Evolutionary conservation across 176 grass and related monocot genomes (phyloP), one percentile per base, ranked within the genome.

Genomic region (Oryza nivara): DNA sequence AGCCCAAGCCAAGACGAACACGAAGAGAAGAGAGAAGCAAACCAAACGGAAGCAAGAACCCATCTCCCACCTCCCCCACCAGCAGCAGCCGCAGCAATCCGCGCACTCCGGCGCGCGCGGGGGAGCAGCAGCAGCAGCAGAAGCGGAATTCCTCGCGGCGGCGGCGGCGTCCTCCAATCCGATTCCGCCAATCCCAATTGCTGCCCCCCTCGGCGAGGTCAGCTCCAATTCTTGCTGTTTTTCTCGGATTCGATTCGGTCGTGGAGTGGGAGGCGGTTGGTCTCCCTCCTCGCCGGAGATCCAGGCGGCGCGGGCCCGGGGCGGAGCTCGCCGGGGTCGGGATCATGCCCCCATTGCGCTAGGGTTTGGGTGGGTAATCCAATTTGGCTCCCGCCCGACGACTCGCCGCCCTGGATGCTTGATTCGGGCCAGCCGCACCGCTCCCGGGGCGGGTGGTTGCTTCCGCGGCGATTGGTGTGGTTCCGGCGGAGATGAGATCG

Each of bases 401-500:
- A 3, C 2, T 48, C 72, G 58, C 73, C 36, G 64, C 51, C 51
- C 61, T 74, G 66, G 28, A 89, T 78, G 82, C 85, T 79, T 25
- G 75, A 68, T 93, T 86, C 44, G 72, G 82, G 64, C 72, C 64
- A 34, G 63, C 66, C 23, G 47, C 75, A 2, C 67, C 46, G 70
- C 61, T 61, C 28, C 71, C 47, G 67, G 15, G 60, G 75, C 68
- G 60, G 71, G 46, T 75, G 48, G 35, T 51, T 76, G 64, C 30
- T 85, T 72, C 75, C 54, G 70, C 47, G 75, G 72, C 63, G n/a
- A 46, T 84, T 89, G 75, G 87, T 69, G 85, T 67, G 76, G 86
- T 64, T 54, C 64, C 76, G 61, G 73, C 19, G 83, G 92, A 86
- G 68, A 97, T 95, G 92, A 95, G 80, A 93, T 95, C 88, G 60